Base-by-base conservation (phyloP, 1,139 yeast genomes). In the Hansenula anomala region DNA sequence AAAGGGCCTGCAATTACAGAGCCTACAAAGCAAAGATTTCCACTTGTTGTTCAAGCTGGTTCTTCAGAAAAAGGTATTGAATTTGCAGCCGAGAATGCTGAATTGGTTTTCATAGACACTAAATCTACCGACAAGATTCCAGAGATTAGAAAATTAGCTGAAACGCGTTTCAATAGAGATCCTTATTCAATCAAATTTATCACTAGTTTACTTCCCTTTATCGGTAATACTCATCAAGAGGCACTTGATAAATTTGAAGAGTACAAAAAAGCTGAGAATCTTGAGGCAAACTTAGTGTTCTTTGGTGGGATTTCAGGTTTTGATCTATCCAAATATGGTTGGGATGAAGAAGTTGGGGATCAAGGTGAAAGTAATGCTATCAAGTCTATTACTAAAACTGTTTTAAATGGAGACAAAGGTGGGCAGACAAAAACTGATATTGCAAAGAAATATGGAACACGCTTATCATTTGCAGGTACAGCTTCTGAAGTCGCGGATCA, bases 1-100 rank as follows among this genome's bases (percentile, higher is more conserved):
- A 64, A 67, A 3, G 69, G 70, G 0, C 67, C 67, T 4, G 49
- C 44, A 35, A 58, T 64, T 30, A 51, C 59, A 20, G 61, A 59
- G 30, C 70, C 71, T 8, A 56, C 66, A 4, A 64, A 65, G 6
- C 71, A 66, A 43, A 55, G 69, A 44, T 49, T 65, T 14, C 69
- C 70, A 3, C 63, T 64, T 5, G 51, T 65, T 30, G 48, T 63
- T 25, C 70, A 65, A 47, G 70, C 70, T 3, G 70, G 69, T 14
- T 58, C 67, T 20, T 63, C 68, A 2, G 50, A 56, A 20, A 58
- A 58, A 11, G 69, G 70, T 8, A 58, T 59, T 27, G 59, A 58
- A 6, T 63, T 60, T 50, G 69, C 69, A 14, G 67, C 69, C 18
- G 56, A 56, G 37, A 58, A 62, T 48, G 68, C 68, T 3, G 70